Base-by-base conservation (phyloP, 2,329 filamentous ascomycete genomes). In the Stagonosporopsis chrysanthemi region DNA sequence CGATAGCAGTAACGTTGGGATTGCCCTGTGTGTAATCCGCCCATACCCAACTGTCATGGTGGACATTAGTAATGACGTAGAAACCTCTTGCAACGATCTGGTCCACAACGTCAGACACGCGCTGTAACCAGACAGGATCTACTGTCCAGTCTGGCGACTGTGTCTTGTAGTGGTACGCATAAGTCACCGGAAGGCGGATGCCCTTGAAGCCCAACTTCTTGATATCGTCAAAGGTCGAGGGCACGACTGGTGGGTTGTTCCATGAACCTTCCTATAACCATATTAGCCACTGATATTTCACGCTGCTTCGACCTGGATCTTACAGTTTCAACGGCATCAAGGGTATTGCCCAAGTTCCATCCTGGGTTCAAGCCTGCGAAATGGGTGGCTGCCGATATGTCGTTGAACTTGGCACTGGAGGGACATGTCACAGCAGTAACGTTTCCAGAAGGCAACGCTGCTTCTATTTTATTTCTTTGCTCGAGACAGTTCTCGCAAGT, bases 281-380 rank as follows among this genome's bases (percentile, higher is more conserved):
- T 23, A 8, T 57, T n/a, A 57, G 24, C 19, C 6, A 12, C 17
- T 11, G 6, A 19, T 2, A 23, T 19, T 17, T 31, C n/a, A n/a
- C 6, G 4, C 1, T 22, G 22, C 4, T 6, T 6, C 4, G 6
- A 9, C 19, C n/a, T 17, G 17, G 33, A 2, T 23, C 43, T 1
- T 39, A 52, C 54, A 8, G 54, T 57, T 5, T 84, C 80, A 7
- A 80, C 72, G 1, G 84, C 83, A 65, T 87, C 86, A 28, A 87
- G 78, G 0, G 84, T 86, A 53, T 87, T 87, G 9, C 85, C 85
- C 8, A 86, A 63, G 61, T 87, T 87, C 85, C 85, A 87, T 7
- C 85, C 84, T 0, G 84, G 76, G 45, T 82, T 82, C 38, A 86
- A 75, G 8, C 75, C 78, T 5, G 77, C 75, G 44, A 86, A 74